Evolutionary conservation across 2,329 filamentous ascomycete genomes (phyloP).

Genomic region (Septoria linicola): DNA sequence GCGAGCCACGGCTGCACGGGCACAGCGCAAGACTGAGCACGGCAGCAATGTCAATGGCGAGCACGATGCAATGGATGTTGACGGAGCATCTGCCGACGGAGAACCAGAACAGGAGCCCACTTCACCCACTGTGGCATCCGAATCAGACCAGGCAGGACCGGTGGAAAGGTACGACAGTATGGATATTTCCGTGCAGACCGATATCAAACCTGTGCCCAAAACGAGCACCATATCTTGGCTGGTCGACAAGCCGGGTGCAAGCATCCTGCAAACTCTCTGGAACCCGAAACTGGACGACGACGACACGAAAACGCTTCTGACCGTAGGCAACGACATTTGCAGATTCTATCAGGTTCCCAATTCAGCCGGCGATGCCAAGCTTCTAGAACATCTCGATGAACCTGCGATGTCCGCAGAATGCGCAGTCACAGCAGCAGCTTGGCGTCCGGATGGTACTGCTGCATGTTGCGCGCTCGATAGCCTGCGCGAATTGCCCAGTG

Average conservation of each 20-base stretch:
- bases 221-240: slow-evolving; percentile 38
- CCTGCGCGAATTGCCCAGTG: slow-evolving; percentile 25
- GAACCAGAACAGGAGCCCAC: slow-evolving; percentile 32
- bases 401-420: slow-evolving; percentile 30
- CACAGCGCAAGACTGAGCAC: slow-evolving; percentile 36
- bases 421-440: slow-evolving; percentile 36
- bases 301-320: slow-evolving; percentile 33
- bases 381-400: slow-evolving; percentile 31
- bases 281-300: slow-evolving; percentile 28
- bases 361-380: slow-evolving; percentile 22
- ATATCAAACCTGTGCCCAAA: slow-evolving; percentile 34
- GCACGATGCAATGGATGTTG: slow-evolving; percentile 48
- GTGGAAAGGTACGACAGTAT: slow-evolving; percentile 37
- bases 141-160: slow-evolving; percentile 29
- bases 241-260: slow-evolving; percentile 34
- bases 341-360: slow-evolving; percentile 37
- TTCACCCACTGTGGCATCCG: slow-evolving; percentile 31
- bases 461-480: slow-evolving; percentile 34
- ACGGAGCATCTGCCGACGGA: slow-evolving; percentile 30
- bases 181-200: slow-evolving; percentile 38
- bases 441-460: slow-evolving; percentile 37
- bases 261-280: slow-evolving; percentile 34
- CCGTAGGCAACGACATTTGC: slow-evolving; percentile 37
- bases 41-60: slow-evolving; percentile 43
- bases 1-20: slow-evolving; percentile 35